phyloP scores from a whole-genome alignment of 2,329 filamentous ascomycete genomes.

The Cladosporium sp. region DNA sequence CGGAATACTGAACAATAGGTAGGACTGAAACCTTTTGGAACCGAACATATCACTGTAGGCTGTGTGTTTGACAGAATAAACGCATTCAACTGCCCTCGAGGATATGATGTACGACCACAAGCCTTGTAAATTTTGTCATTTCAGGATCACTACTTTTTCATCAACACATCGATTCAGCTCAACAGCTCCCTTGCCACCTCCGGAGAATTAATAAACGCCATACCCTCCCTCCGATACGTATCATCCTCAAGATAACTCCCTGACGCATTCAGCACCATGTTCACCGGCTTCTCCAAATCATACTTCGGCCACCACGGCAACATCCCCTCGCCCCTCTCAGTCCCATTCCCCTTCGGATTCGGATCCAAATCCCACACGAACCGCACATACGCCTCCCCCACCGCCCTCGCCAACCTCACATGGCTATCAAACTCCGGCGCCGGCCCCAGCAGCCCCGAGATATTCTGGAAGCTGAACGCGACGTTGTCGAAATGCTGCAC shows the following conservation, averaged over 20 bases:
- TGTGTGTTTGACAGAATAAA: no score
- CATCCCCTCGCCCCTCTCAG: slow-evolving; percentile 16
- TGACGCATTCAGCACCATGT: slow-evolving; percentile 43
- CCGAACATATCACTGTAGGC: no score
- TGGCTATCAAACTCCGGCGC: slow-evolving; percentile 36
- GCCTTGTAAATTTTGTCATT: no score
- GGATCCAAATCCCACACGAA: slow-evolving; percentile 42
- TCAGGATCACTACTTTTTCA: no score
- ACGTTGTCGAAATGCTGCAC: slow-evolving; percentile 47
- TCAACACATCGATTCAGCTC: neutral
- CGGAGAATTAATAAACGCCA: slow-evolving; percentile 36
- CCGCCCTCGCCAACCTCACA: slow-evolving; percentile 29
- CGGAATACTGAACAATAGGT: no score
- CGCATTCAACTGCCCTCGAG: no score
- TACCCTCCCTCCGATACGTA: slow-evolving; percentile 43
- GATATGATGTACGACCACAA: no score
- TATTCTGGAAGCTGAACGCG: slow-evolving; percentile 48
- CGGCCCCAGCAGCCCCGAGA: slow-evolving; percentile 42
- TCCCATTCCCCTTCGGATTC: slow-evolving; percentile 28
- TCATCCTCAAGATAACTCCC: slow-evolving; percentile 42
- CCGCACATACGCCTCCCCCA: slow-evolving; percentile 39
- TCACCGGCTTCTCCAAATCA: slow-evolving; percentile 33
- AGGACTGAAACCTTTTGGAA: no score
- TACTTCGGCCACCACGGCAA: slow-evolving; percentile 41
- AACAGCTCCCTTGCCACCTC: slow-evolving; percentile 1